Conservation (phyloP, 2,329 filamentous ascomycete species). For the Tolypocladium sp. region DNA sequence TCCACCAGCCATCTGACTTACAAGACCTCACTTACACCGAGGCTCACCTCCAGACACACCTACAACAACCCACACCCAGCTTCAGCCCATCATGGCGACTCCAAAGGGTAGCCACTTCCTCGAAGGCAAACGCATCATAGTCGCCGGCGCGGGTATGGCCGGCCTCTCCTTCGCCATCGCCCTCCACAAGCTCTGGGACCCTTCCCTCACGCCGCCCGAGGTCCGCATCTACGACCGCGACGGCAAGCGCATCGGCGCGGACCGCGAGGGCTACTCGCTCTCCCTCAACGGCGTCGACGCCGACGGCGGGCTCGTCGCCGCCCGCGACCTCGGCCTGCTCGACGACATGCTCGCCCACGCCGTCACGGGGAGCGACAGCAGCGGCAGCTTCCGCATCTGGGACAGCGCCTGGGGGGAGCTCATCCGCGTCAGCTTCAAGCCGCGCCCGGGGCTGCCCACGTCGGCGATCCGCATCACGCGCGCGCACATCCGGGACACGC, state of each 20-base stretch:
- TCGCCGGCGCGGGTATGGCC: slow-evolving; percentile 29
- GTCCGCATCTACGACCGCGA: slow-evolving; percentile 28
- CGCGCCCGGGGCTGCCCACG: background rate
- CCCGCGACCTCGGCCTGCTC: slow-evolving; percentile 24
- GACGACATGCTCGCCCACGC: slow-evolving; percentile 16
- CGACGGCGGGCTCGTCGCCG: slow-evolving; percentile 19
- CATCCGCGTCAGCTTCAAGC: background rate
- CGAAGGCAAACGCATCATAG: slow-evolving; percentile 24
- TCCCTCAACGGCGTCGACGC: slow-evolving; percentile 18
- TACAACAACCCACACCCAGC: too few relatives aligned
- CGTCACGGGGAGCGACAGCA: slow-evolving; percentile 2
- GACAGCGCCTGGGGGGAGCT: background rate
- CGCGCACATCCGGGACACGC: background rate
- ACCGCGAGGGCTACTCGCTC: slow-evolving; percentile 22
- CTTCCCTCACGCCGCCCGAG: slow-evolving; percentile 13
- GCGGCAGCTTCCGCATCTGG: background rate
- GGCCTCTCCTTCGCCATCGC: slow-evolving; percentile 27
- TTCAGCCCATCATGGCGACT: background rate
- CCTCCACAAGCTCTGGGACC: slow-evolving; percentile 23
- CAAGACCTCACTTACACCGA: too few relatives aligned
- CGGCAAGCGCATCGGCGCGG: slow-evolving; percentile 10
- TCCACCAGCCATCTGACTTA: too few relatives aligned
- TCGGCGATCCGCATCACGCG: background rate
- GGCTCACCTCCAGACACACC: too few relatives aligned
- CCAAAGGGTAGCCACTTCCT: slow-evolving; percentile 11